Evolutionary conservation across 2,329 filamentous ascomycete species (phyloP).

Genomic region (Tolypocladium ophioglossoides): DNA sequence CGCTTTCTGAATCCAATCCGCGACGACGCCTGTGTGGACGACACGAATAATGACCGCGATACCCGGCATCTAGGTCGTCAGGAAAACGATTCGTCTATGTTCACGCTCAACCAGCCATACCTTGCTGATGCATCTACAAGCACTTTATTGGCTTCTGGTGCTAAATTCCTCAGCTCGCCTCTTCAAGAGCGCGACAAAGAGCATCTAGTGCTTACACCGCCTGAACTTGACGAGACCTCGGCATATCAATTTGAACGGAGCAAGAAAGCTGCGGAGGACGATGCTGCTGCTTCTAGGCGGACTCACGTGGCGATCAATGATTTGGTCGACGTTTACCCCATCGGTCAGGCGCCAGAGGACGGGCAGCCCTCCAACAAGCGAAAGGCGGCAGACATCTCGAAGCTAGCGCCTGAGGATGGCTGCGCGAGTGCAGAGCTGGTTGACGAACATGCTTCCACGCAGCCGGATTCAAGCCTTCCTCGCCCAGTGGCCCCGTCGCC

Average conservation of each 20-base stretch:
- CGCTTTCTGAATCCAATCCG: background rate
- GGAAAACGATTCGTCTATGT: background rate
- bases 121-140: constrained; percentile 2
- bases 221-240: constrained; percentile 16
- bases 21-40: background rate
- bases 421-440: background rate
- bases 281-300: background rate
- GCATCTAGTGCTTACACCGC: background rate
- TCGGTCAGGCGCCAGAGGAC: background rate
- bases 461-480: background rate
- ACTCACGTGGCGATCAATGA: background rate
- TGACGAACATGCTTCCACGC: background rate
- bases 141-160: constrained; percentile 17
- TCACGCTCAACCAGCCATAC: background rate
- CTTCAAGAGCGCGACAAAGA: background rate
- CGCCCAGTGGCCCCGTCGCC: background rate
- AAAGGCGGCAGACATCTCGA: constrained; percentile 17
- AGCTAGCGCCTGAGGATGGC: constrained; percentile 4
- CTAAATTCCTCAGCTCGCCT: constrained; percentile 20
- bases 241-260: constrained; percentile 18
- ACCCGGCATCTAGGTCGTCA: background rate
- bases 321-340: background rate
- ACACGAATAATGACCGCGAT: background rate
- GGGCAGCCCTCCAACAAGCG: constrained; percentile 9
- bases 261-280: constrained; percentile 9